Conservation (phyloP, 768 basidiomycete species). For the Leccinum obscurum region DNA sequence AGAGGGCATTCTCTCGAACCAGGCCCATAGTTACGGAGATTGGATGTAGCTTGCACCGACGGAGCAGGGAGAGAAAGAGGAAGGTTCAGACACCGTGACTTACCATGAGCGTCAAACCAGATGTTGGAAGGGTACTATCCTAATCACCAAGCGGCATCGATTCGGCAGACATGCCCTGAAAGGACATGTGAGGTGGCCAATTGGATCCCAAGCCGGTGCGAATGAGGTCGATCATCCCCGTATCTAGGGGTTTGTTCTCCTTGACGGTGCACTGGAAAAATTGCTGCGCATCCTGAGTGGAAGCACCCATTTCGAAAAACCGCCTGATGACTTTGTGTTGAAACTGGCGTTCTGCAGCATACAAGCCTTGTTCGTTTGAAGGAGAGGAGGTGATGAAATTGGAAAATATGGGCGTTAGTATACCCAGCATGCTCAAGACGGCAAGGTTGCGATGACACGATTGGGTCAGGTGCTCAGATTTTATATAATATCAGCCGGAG, state of each 20-base stretch:
- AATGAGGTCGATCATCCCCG: conserved; percentile 68
- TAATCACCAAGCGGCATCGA: conserved; percentile 47
- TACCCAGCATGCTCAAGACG: conserved; percentile 57
- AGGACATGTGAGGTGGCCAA: conserved; percentile 78
- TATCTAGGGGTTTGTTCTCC: conserved; percentile 52
- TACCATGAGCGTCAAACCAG: conserved; percentile 78
- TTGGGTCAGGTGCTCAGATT: conserved; percentile 58
- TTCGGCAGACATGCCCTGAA: conserved; percentile 57
- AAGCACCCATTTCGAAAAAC: conserved; percentile 76
- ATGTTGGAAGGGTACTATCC: conserved; percentile 49
- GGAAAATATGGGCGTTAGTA: conserved; percentile 51
- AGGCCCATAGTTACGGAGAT: too few species aligned
- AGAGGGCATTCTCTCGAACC: too few species aligned
- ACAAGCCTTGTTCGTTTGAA: conserved; percentile 14
- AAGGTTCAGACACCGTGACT: not conserved
- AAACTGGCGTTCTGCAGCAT: conserved; percentile 41
- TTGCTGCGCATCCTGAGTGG: conserved; percentile 57
- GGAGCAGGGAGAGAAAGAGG: too few species aligned
- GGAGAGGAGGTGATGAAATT: conserved; percentile 23
- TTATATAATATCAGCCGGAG: conserved; percentile 58
- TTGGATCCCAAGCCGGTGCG: conserved; percentile 69
- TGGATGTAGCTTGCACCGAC: too few species aligned
- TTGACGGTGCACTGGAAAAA: conserved; percentile 62
- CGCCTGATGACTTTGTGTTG: conserved; percentile 63
- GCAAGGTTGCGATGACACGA: conserved; percentile 71